Evolutionary conservation across 257 asterid genomes (phyloP).

Genomic region (Rhazya stricta): DNA sequence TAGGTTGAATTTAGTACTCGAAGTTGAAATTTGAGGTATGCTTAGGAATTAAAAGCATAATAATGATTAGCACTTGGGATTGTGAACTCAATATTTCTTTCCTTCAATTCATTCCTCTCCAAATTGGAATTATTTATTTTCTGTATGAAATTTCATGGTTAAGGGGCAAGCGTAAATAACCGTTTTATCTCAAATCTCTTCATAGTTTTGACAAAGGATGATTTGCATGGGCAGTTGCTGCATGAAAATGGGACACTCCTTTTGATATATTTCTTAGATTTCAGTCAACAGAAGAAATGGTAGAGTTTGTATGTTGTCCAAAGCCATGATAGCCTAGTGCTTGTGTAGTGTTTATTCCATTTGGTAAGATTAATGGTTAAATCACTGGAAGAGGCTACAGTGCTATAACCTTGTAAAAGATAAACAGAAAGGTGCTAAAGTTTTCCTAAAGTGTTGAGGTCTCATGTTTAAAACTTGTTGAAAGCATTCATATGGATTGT

Average conservation of each 20-base stretch:
- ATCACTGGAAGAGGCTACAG: not conserved
- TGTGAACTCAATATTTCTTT: not conserved
- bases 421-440: not conserved
- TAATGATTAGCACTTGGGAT: not conserved
- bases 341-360: not conserved
- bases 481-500: not conserved
- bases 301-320: not conserved
- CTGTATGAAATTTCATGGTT: not conserved
- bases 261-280: too few species aligned
- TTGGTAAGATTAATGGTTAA: not conserved
- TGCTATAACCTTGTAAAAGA: not conserved
- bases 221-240: not conserved
- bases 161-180: not conserved
- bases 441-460: not conserved
- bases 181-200: not conserved
- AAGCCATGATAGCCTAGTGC: not conserved
- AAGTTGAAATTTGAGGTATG: conserved; percentile 5
- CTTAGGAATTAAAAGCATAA: not conserved
- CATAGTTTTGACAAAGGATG: too few species aligned
- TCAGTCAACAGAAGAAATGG: not conserved
- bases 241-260: too few species aligned
- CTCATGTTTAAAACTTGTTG: not conserved
- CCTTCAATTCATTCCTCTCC: not conserved
- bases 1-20: not conserved
- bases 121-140: not conserved